Evolutionary conservation across 306 rosid genomes (phyloP), one percentile per base, ranked within the genome.

Genomic region (Quercus parvula): DNA sequence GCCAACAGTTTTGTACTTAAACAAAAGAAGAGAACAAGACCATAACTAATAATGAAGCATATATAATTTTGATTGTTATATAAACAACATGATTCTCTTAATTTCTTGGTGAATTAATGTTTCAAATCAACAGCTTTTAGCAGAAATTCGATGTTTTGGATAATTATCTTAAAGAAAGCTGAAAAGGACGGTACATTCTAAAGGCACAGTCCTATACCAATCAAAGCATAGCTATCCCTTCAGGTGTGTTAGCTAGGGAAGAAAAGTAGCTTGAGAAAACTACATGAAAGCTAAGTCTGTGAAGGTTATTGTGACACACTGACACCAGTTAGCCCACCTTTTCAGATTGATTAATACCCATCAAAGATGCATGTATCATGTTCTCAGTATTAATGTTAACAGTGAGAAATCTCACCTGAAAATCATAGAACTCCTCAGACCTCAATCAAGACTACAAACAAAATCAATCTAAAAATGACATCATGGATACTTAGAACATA

Each of bases 231-330:
- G n/a, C 25, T 15, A 46, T 49, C 24, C 46, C 74, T 88, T 85
- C 90, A 77, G 79, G 78, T 77, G 82, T 67, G 70, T 77, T 77
- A 8, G 46, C 46, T 41, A 55, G 62, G 78, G 70, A 31, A 67
- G 71, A 76, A 81, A 62, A 80, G 79, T 52, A 52, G 82, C 70
- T 58, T 75, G 41, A 75, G 74, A 83, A 71, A 74, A 71, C 66
- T 38, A 33, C 28, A 77, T 84, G 85, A 88, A 88, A 90, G 86
- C 82, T 84, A 82, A 79, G 85, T 90, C 1, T 87, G 75, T 76
- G 86, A 81, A 73, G 68, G 38, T 56, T 69, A 59, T 81, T 79
- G 85, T 75, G 75, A 79, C 24, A 24, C 24, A 24, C 24, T 24
- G 24, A 24, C 84, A 30, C 79, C 67, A 81, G 77, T 77, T 79